Conservation (phyloP, 179 eudicot species). For the Heliamphora pulchella region DNA sequence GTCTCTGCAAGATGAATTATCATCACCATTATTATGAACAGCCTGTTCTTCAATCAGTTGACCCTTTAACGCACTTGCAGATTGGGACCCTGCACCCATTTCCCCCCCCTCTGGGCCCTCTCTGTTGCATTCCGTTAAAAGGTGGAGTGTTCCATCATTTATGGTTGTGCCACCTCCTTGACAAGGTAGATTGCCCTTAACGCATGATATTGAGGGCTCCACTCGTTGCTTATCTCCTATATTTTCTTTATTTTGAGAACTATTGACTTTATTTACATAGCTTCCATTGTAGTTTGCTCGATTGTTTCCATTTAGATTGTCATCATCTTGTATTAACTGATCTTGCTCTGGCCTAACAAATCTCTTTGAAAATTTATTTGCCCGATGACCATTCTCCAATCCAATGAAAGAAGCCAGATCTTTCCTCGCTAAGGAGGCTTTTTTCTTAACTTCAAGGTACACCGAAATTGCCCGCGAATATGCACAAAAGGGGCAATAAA, state of each 20-base stretch:
- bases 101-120: constrained; percentile 23
- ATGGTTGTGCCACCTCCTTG: constrained; percentile 14
- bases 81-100: constrained; percentile 13
- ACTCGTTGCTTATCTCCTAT: constrained; percentile 11
- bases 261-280: constrained; percentile 3
- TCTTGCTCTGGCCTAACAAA: constrained; percentile 19
- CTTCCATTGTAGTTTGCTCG: constrained; percentile 13
- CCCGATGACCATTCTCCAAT: constrained; percentile 23
- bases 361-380: constrained; percentile 18
- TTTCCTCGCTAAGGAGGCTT: constrained; percentile 33
- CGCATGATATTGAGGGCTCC: constrained; percentile 18
- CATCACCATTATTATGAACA: constrained; percentile 14
- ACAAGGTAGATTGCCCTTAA: constrained; percentile 15
- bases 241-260: not conserved
- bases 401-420: constrained; percentile 43
- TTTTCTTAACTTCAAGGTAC: constrained; percentile 43
- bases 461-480: constrained; percentile 55
- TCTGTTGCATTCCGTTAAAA: constrained; percentile 6
- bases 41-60: constrained; percentile 17
- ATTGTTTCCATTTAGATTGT: constrained; percentile 4
- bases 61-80: constrained; percentile 14
- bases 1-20: constrained; percentile 16
- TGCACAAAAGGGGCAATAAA: constrained; percentile 76
- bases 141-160: not conserved
- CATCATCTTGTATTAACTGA: constrained; percentile 18